phyloP scores from a whole-genome alignment of 2,329 filamentous ascomycete species.

The Stagonosporopsis chrysanthemi region DNA sequence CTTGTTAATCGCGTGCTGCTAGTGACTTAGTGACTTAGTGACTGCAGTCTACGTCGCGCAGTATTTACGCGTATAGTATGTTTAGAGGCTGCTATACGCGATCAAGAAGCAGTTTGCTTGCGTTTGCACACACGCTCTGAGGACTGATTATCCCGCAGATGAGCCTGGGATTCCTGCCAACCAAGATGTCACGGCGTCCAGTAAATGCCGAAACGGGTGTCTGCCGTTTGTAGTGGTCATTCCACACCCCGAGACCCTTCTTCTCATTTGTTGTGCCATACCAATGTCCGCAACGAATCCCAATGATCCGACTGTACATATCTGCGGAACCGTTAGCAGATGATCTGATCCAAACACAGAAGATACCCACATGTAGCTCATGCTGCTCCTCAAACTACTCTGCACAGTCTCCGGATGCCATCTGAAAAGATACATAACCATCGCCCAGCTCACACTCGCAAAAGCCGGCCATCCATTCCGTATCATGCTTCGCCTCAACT shows the following conservation, averaged over 20 bases:
- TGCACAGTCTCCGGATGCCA: slow-evolving; percentile 92
- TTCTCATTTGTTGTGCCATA: slow-evolving; percentile 78
- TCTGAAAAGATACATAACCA: slow-evolving; percentile 94
- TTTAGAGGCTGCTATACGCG: no score
- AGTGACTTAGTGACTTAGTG: no score
- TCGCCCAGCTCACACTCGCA: slow-evolving; percentile 87
- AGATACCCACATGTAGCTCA: slow-evolving; percentile 89
- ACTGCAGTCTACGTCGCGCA: no score
- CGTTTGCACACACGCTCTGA: no score
- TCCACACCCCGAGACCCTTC: not conserved
- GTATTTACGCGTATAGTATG: no score
- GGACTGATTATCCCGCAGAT: not conserved
- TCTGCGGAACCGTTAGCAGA: slow-evolving; percentile 51
- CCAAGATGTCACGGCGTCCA: not conserved
- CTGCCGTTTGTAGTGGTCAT: not conserved
- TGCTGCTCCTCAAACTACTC: slow-evolving; percentile 88
- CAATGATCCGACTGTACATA: slow-evolving; percentile 85
- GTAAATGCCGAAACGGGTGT: not conserved
- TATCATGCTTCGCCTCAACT: slow-evolving; percentile 49
- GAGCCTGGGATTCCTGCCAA: not conserved
- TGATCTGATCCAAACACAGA: not conserved
- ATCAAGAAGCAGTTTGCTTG: no score
- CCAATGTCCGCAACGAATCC: slow-evolving; percentile 82
- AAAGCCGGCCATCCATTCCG: slow-evolving; percentile 90
- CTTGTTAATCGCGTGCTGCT: no score